A percentile compares a stretch with the other conserved stretches of the same genome.
phyloP scores from a whole-genome alignment of 2,329 filamentous ascomycete species.

The Penicillium sp. region DNA sequence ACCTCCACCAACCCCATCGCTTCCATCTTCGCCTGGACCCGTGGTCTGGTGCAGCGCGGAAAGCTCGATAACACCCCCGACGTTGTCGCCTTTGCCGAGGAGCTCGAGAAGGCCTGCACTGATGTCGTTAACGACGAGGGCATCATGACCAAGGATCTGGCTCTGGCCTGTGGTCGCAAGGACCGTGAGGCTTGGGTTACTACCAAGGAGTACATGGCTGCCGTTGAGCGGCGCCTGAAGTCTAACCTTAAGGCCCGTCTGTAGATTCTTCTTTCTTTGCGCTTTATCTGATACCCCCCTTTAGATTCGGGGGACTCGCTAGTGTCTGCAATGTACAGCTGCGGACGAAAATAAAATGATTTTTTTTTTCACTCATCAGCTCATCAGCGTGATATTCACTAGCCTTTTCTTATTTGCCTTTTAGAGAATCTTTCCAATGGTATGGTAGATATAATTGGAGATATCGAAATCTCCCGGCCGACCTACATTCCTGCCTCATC shows the following conservation, averaged over 20 bases:
- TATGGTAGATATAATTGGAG: too few species aligned
- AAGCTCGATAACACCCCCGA: conserved; percentile 93
- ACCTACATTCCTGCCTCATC: too few species aligned
- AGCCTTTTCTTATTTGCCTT: too few species aligned
- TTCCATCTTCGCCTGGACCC: conserved; percentile 98
- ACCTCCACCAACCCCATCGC: conserved; percentile 99
- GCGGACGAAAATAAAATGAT: conserved; percentile 19
- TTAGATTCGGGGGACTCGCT: conserved; percentile 18
- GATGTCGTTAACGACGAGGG: conserved; percentile 92
- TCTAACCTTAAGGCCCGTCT: conserved; percentile 59
- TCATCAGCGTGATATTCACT: too few species aligned
- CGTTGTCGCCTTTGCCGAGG: conserved; percentile 86
- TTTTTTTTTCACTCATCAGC: too few species aligned
- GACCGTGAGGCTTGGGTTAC: conserved; percentile 85
- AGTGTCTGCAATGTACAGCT: conserved; percentile 22
- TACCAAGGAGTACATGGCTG: conserved; percentile 86
- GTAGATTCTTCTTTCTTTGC: conserved; percentile 27
- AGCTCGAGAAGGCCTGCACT: conserved; percentile 88
- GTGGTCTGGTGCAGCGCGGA: conserved; percentile 89
- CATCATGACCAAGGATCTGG: conserved; percentile 99
- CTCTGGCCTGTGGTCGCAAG: conserved; percentile 90
- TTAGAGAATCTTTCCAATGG: too few species aligned
- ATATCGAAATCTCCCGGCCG: too few species aligned
- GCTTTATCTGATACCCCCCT: conserved; percentile 20
- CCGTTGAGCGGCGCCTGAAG: conserved; percentile 90